These are phyloP conservation scores for Juncus inflexus DNA, from an alignment of 176 grass and related monocot species.

Conservation along the genomic window DNA sequence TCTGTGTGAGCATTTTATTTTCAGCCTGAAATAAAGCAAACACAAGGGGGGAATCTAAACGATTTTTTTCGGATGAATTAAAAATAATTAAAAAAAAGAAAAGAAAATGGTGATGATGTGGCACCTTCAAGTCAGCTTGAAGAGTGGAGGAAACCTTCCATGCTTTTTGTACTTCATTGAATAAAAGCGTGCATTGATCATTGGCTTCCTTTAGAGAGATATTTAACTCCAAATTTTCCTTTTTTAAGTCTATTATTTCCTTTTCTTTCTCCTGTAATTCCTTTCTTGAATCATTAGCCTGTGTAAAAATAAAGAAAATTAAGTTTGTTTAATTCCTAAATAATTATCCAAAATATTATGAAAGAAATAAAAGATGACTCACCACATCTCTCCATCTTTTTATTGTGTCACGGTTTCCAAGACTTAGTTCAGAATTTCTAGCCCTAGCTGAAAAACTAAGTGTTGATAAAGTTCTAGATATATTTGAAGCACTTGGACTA, in stretches of 20 bases:
- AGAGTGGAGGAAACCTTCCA: conserved; percentile 85
- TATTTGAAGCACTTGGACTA: conserved; percentile 86
- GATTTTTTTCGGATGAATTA: conserved; percentile 23
- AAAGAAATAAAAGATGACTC: conserved; percentile 30
- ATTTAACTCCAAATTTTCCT: conserved; percentile 74
- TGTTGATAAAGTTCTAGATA: conserved; percentile 74
- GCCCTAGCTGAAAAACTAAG: conserved; percentile 91
- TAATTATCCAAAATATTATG: neutral
- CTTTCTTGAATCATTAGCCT: conserved; percentile 99
- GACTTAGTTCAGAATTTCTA: conserved; percentile 93
- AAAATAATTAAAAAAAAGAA: conserved; percentile 24
- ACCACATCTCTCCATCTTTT: conserved; percentile 99
- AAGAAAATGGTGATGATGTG: conserved; percentile 15
- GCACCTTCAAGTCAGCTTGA: conserved; percentile 87
- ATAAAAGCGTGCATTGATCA: conserved; percentile 71
- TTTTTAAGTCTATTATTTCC: conserved; percentile 63
- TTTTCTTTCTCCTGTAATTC: conserved; percentile 92
- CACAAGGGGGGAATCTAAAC: conserved; percentile 14
- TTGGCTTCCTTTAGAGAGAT: conserved; percentile 81
- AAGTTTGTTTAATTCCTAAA: conserved; percentile 4
- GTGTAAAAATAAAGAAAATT: conserved; percentile 31
- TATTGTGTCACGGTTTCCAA: conserved; percentile 97
- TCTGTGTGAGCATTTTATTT: conserved; percentile 82
- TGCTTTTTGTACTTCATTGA: conserved; percentile 92
- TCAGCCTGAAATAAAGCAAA: conserved; percentile 62